phyloP scores from a whole-genome alignment of 2,329 filamentous ascomycete species.

The Cordyceps farinosa region DNA sequence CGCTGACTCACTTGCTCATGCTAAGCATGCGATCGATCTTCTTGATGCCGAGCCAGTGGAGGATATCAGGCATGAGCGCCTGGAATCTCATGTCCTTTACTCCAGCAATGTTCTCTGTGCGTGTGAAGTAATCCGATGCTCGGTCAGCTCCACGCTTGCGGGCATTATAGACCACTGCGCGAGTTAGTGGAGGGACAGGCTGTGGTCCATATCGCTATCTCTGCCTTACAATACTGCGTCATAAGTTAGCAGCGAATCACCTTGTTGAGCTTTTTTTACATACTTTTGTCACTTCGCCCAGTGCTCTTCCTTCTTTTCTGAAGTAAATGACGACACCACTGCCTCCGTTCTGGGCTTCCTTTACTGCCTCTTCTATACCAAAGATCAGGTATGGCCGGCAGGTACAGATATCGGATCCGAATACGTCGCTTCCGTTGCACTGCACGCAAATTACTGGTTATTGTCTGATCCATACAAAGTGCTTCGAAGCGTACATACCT shows the following conservation, averaged over 20 bases:
- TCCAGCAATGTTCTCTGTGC: slow-evolving; percentile 97
- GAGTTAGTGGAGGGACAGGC: not conserved
- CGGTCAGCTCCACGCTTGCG: slow-evolving; percentile 74
- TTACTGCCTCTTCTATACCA: slow-evolving; percentile 95
- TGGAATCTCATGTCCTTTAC: slow-evolving; percentile 98
- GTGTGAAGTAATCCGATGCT: slow-evolving; percentile 90
- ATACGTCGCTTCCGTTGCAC: slow-evolving; percentile 97
- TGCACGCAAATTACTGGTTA: slow-evolving; percentile 25
- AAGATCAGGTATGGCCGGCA: slow-evolving; percentile 95
- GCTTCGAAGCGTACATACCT: slow-evolving; percentile 39
- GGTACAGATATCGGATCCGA: slow-evolving; percentile 96
- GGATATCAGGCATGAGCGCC: slow-evolving; percentile 93
- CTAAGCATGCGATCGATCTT: slow-evolving; percentile 98
- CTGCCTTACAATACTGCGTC: slow-evolving; percentile 10
- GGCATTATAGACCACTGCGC: slow-evolving; percentile 67
- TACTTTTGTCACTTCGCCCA: slow-evolving; percentile 95
- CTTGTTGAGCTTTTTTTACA: slow-evolving; percentile 30
- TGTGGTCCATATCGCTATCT: not conserved
- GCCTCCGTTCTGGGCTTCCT: slow-evolving; percentile 90
- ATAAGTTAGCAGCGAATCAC: slow-evolving; percentile 30
- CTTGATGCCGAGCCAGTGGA: slow-evolving; percentile 96
- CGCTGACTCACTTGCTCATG: slow-evolving; percentile 79
- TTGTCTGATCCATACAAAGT: not conserved
- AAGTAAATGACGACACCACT: slow-evolving; percentile 98
- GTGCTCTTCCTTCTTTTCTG: slow-evolving; percentile 90